phyloP scores from a whole-genome alignment of 257 asterid species.

The Misopates orontium region DNA sequence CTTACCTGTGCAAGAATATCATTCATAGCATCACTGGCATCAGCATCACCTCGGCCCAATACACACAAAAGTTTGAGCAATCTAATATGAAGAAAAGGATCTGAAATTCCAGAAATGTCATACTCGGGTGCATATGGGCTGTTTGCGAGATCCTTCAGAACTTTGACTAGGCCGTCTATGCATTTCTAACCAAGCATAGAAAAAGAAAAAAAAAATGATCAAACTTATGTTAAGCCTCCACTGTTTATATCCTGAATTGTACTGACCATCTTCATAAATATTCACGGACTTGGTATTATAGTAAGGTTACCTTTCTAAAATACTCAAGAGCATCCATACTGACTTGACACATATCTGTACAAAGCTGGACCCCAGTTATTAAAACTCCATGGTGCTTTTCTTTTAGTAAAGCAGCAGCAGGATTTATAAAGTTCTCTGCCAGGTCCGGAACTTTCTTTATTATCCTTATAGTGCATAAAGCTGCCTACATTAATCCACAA shows the following conservation, averaged over 20 bases:
- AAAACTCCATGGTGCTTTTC: conserved; percentile 99
- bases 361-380: conserved; percentile 88
- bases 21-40: conserved; percentile 94
- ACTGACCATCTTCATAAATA: no score
- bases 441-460: conserved; percentile 96
- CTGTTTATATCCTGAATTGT: no score
- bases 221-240: no score
- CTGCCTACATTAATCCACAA: conserved; percentile 61
- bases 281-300: no score
- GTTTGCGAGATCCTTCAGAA: conserved; percentile 80
- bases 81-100: conserved; percentile 91
- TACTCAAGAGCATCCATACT: conserved; percentile 90
- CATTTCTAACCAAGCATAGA: conserved; percentile 72
- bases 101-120: conserved; percentile 88
- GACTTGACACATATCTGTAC: conserved; percentile 79
- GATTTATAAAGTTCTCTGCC: conserved; percentile 81
- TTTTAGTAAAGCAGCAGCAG: conserved; percentile 80
- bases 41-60: conserved; percentile 90
- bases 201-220: no score
- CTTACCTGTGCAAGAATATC: conserved; percentile 97
- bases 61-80: conserved; percentile 80
- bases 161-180: conserved; percentile 86
- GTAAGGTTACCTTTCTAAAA: conserved; percentile 83
- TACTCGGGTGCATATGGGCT: conserved; percentile 98
- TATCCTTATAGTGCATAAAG: conserved; percentile 91